Percentiles rank a stretch among this genome's conserved stretches.
phyloP scores from a whole-genome alignment of 1,284 basidiomycete genomes.

The Coniferiporia sulphurascens region DNA sequence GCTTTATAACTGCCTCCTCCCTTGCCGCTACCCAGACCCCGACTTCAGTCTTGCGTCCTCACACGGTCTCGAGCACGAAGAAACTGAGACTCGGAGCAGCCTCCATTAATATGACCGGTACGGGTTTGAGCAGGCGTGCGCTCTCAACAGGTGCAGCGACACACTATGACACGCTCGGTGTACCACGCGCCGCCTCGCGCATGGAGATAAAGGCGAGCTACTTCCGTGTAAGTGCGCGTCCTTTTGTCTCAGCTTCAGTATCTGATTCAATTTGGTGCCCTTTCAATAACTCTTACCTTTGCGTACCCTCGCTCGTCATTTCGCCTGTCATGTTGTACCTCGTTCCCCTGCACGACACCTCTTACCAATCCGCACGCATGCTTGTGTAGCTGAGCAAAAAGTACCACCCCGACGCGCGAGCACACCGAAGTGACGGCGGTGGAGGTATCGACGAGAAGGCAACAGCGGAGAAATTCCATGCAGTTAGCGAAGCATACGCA shows the following conservation, averaged over 20 bases:
- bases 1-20: no score
- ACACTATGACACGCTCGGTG: constrained; percentile 10
- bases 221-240: background rate
- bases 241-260: background rate
- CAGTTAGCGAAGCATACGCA: constrained; percentile 45
- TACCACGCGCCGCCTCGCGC: background rate
- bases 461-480: constrained; percentile 40
- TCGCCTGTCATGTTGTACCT: background rate
- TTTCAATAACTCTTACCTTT: no score
- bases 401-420: constrained; percentile 41
- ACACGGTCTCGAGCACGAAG: no score
- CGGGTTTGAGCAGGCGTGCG: background rate
- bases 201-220: constrained; percentile 11
- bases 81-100: no score
- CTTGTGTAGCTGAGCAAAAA: constrained; percentile 34
- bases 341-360: background rate
- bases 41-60: no score
- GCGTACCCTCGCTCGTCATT: no score
- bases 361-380: no score
- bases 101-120: no score
- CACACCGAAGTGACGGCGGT: constrained; percentile 29
- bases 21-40: no score
- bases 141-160: background rate
- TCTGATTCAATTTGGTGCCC: no score
- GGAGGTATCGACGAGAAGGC: background rate